Evolutionary conservation across 345 rosid genomes (phyloP), one percentile per base, ranked within the genome.

Genomic region (Hypericum androsaemum): DNA sequence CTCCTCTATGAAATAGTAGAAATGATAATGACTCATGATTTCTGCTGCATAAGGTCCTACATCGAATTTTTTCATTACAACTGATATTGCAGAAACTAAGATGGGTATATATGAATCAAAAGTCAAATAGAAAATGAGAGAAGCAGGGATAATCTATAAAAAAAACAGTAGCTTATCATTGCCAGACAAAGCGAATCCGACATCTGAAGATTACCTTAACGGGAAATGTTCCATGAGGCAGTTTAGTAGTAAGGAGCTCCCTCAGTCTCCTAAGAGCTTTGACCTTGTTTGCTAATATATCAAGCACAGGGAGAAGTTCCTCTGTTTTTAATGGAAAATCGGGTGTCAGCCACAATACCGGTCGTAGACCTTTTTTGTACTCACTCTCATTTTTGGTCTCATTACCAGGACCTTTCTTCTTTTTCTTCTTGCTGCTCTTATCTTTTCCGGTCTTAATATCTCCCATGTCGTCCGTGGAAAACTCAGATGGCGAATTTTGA

Each of bases 161-260:
- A n/a, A 1, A 22, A 22, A 22, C 32, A 1, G 2, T 22, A 22
- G 32, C 32, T 22, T 22, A 22, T 22, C 32, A 22, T 22, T 22
- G 32, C 2, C 32, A 22, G 32, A 22, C 32, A 22, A 22, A 45
- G 48, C 48, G 16, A 45, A 10, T 13, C n/a, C 50, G 6, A 41
- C 38, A 52, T 45, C 40, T 43, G 57, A 56, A 50, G 50, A 56
- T 56, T 46, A 46, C 50, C 50, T 46, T 46, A 32, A 46, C 50
- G 22, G 50, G 50, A 46, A 46, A 46, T 13, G 50, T 46, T 13
- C 50, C 50, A 46, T 10, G 22, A 13, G 50, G 50, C 8, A 46
- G 50, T 46, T 46, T 46, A 46, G 50, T 46, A 14, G 50, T 46
- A 17, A 46, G 22, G 10, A 46, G 50, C 50, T 46, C 50, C 50